Evolutionary conservation across 441 rosid genomes (phyloP).

Genomic region (Bruguiera hainesii): DNA sequence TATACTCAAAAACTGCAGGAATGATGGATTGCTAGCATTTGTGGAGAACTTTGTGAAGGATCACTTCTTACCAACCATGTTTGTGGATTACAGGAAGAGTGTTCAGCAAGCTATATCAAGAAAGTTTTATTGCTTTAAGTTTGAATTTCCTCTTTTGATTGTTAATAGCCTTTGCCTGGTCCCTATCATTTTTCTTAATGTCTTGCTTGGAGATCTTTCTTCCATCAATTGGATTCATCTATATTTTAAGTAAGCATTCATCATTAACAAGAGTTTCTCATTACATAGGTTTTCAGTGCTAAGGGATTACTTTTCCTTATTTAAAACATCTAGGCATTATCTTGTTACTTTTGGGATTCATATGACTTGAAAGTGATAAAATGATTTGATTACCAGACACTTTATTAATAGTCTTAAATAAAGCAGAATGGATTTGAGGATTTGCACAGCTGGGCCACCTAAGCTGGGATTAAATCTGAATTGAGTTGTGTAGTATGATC

Average conservation of each 20-base stretch:
- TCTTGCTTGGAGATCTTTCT: background rate
- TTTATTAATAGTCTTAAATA: background rate
- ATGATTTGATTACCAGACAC: background rate
- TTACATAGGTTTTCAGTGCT: background rate
- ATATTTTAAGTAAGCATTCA: background rate
- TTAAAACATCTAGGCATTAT: background rate
- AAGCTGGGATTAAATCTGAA: background rate
- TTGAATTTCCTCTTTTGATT: constrained; percentile 12
- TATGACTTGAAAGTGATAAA: background rate
- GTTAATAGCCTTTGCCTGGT: background rate
- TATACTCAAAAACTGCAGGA: constrained; percentile 45
- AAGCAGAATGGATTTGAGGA: background rate
- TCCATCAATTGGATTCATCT: background rate
- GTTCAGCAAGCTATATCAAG: constrained; percentile 99
- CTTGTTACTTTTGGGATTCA: background rate
- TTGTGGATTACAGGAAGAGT: constrained; percentile 95
- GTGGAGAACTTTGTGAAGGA: constrained; percentile 97
- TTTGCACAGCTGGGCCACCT: background rate
- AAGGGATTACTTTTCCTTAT: background rate
- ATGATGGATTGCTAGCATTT: constrained; percentile 93
- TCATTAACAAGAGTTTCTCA: background rate
- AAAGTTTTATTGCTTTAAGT: constrained; percentile 39
- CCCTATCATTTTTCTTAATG: background rate
- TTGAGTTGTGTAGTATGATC: background rate
- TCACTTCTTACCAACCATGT: constrained; percentile 94